Conservation (phyloP, 176 grass and related monocot species). For the Aegilops bicornis region DNA sequence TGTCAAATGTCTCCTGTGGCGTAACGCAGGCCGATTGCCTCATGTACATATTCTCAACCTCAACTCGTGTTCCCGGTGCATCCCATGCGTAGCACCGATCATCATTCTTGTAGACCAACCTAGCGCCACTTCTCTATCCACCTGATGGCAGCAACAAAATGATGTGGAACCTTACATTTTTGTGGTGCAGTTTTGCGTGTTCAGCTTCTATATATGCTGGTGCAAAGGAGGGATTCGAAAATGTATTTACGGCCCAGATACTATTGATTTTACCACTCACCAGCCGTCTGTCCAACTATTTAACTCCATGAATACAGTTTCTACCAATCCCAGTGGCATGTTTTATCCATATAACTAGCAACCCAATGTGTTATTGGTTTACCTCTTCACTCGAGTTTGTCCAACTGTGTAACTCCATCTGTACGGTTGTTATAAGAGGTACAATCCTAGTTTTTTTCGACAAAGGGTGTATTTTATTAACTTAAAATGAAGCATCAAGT, state of each 20-base stretch:
- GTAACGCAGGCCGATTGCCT: not conserved
- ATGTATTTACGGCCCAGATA: not conserved
- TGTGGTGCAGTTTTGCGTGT: not conserved
- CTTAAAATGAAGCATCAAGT: too few relatives aligned
- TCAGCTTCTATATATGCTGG: not conserved
- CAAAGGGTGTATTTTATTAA: too few relatives aligned
- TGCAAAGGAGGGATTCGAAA: not conserved
- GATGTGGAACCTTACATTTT: not conserved
- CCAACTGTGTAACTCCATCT: too few relatives aligned
- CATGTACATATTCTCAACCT: not conserved
- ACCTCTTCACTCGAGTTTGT: too few relatives aligned
- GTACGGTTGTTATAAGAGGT: not conserved
- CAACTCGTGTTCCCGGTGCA: not conserved
- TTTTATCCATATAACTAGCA: too few relatives aligned
- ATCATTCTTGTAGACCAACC: too few relatives aligned
- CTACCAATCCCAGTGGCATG: not conserved
- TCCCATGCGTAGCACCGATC: not conserved
- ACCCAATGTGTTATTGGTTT: too few relatives aligned
- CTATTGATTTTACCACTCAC: not conserved
- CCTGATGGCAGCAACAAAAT: not conserved
- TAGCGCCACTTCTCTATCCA: not conserved
- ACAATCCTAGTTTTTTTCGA: too few relatives aligned
- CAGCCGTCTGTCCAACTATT: not conserved
- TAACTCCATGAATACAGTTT: not conserved
- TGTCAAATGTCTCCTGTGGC: too few relatives aligned